A percentile compares a stretch with the other conserved stretches of the same genome.
phyloP scores from a whole-genome alignment of 139 green algal species.

The Pleodorina starrii region DNA sequence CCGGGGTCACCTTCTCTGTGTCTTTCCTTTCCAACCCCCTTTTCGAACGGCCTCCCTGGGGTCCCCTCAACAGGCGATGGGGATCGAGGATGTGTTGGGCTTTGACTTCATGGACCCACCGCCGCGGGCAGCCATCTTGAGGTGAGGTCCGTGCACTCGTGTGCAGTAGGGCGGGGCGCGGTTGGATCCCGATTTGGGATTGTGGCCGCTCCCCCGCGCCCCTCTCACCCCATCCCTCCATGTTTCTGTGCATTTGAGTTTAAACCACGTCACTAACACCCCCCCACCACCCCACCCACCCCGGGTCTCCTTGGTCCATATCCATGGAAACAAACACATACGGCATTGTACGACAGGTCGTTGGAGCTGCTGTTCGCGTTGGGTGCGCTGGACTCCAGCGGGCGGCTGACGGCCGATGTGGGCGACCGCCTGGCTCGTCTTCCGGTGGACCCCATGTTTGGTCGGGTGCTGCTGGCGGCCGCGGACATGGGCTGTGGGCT shows the following conservation, averaged over 20 bases:
- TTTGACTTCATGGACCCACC: slow-evolving; percentile 88
- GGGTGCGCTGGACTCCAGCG: slow-evolving; percentile 80
- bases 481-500: slow-evolving; percentile 74
- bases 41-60: too few species aligned
- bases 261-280: background rate
- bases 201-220: background rate
- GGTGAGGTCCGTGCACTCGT: slow-evolving; percentile 38
- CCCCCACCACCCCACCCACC: background rate
- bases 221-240: background rate
- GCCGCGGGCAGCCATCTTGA: slow-evolving; percentile 67
- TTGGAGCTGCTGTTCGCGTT: slow-evolving; percentile 86
- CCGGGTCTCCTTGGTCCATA: background rate
- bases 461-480: slow-evolving; percentile 74
- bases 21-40: too few species aligned
- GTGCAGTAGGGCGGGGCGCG: too few species aligned
- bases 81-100: slow-evolving; percentile 76
- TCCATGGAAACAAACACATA: too few species aligned
- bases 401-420: slow-evolving; percentile 68
- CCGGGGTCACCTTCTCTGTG: too few species aligned
- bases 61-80: slow-evolving; percentile 84
- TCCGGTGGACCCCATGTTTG: slow-evolving; percentile 89
- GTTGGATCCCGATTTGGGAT: too few species aligned
- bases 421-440: slow-evolving; percentile 79
- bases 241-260: too few species aligned
- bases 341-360: slow-evolving; percentile 55